Evolutionary conservation across 768 basidiomycete genomes (phyloP).

Genomic region (Cystobasidium tubakii): DNA sequence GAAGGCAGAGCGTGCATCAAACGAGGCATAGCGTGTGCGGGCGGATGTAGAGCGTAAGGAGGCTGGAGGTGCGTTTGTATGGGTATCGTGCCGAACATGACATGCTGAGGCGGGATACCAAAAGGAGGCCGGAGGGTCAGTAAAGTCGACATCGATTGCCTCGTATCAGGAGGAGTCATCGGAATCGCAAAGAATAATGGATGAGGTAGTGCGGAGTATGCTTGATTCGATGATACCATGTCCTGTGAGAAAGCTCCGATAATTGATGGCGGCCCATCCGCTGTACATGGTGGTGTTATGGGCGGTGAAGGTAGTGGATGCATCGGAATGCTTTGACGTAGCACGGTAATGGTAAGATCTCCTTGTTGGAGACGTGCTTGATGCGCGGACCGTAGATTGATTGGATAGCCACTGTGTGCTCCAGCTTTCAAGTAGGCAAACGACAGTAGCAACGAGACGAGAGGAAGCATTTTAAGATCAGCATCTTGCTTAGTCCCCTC

Average conservation of each 20-base stretch:
- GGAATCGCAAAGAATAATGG: neutral
- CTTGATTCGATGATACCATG: too few relatives aligned
- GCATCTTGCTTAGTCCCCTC: neutral
- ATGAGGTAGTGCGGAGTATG: neutral
- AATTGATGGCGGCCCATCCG: too few relatives aligned
- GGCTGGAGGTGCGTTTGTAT: too few relatives aligned
- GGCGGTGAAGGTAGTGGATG: neutral
- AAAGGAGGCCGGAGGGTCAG: too few relatives aligned
- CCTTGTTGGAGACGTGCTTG: neutral
- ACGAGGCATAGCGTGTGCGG: too few relatives aligned
- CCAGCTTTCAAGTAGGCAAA: neutral
- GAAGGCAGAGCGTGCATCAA: too few relatives aligned
- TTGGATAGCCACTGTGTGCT: neutral
- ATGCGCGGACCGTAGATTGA: neutral
- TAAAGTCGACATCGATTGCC: neutral
- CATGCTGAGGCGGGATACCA: too few relatives aligned
- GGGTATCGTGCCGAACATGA: too few relatives aligned
- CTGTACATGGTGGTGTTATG: neutral
- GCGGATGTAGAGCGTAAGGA: too few relatives aligned
- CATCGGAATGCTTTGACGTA: neutral
- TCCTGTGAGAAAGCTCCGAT: too few relatives aligned
- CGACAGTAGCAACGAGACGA: too few relatives aligned
- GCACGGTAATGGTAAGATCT: neutral
- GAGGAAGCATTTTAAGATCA: too few relatives aligned
- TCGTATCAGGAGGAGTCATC: neutral